Base-by-base conservation (phyloP, 1,139 yeast genomes). In the Taphrina wiesneri region DNA sequence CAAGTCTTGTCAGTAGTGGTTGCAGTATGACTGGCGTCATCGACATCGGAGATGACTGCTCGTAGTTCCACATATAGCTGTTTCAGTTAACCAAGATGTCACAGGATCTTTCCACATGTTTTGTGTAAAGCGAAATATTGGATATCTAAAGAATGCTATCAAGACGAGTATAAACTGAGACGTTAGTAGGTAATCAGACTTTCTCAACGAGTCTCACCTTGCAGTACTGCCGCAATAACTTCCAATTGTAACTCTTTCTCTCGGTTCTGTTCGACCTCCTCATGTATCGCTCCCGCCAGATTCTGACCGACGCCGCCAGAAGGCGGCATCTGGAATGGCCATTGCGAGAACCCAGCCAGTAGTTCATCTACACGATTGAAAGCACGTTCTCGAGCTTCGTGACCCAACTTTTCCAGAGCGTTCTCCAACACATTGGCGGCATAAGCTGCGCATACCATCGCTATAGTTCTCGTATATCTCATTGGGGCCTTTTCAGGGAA, bases 391-490 rank as follows among this genome's bases (percentile, higher is more conserved):
- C 98, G 85, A 71, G 87, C 89, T 72, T 91, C 97, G 75, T 90
- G 91, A 71, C 87, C 88, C 71, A 92, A 81, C 43, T 87, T 82
- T 61, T 87, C 82, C 68, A 92, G 81, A 5, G 91, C 96, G 74
- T 93, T 95, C 75, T 93, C 99, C 73, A 93, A 83, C 19, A 93
- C 99, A 74, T 91, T 93, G 54, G 97, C 99, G 51, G 98, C 97
- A 75, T 90, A 90, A 15, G 97, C 85, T 19, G 96, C 96, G 73
- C 93, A 86, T 26, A 91, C 90, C 72, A 95, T 83, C 19, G 96
- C 83, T 61, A 93, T 82, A 3, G 96, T 82, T 73, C 99, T 84
- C 69, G 93, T 81, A 74, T 84, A 82, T 72, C 86, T 84, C 79
- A 85, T 88, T 34, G 88, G 84, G 7, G 90, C 83, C 17, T 83